Base-by-base conservation (phyloP, 345 rosid species). In the Raphanus sativus region DNA sequence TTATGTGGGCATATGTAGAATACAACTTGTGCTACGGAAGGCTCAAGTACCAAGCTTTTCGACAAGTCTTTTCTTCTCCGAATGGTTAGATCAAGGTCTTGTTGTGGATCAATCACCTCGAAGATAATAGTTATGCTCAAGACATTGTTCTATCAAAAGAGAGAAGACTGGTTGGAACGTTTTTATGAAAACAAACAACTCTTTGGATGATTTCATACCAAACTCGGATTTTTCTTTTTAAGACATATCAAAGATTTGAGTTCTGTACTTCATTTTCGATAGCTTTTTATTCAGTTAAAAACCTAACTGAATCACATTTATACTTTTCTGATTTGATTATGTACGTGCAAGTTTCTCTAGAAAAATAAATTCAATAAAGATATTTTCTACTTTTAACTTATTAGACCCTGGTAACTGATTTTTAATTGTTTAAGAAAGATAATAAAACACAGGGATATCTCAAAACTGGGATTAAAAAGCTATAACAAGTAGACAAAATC, bases 31-130 rank as follows among this genome's bases (percentile, higher is more conserved):
- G 21, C 21, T 21, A 21, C 21, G 0, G 21, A 74, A 68, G 45
- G 62, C 77, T 16, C 34, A 40, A 17, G 64, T 52, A 0, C 48
- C 67, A 32, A 82, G 56, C 66, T 75, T 74, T 62, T 67, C 83
- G 29, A 96, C 89, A 0, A 89, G 84, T 78, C 40, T 89, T 2
- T 70, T 90, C 54, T 90, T 92, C 36, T 85, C 92, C 0, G 96
- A 89, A 73, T 90, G 94, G 96, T 89, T 90, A 48, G 79, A 67
- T 50, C 28, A 73, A 12, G 30, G 21, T 61, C 21, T 62, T 9
- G 25, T 73, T 8, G 28, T 50, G 65, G 59, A 73, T 28, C 74
- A 61, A 6, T 67, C 74, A 48, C 61, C 74, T 60, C 70, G 24
- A 33, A 33, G 17, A 2, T 42, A 21, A n/a, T 42, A 30, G 54